Conservation (phyloP, 2,329 filamentous ascomycete genomes). For the Pseudogymnoascus sp. region DNA sequence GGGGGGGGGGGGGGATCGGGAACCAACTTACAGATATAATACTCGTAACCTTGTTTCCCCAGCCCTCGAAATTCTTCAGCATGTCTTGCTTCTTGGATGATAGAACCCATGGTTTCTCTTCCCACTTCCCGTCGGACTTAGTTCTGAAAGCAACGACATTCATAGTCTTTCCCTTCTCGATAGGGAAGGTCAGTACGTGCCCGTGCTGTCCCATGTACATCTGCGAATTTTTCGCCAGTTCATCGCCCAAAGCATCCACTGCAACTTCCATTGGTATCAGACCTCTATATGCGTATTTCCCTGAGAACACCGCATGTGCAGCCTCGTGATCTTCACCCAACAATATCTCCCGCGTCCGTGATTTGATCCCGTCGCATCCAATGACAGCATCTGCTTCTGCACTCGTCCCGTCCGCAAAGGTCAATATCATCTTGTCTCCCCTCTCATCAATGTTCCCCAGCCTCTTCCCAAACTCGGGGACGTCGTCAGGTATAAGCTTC, state of each 20-base stretch:
- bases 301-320: constrained; percentile 37
- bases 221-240: constrained; percentile 39
- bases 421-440: constrained; percentile 25
- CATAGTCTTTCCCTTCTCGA: background rate
- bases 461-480: constrained; percentile 31
- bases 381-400: constrained; percentile 43
- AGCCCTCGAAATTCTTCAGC: constrained; percentile 32
- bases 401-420: constrained; percentile 39
- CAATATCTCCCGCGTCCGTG: constrained; percentile 44
- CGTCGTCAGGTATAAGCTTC: constrained; percentile 33
- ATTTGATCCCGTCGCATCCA: constrained; percentile 60
- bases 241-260: constrained; percentile 36
- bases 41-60: constrained; percentile 31
- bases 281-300: constrained; percentile 52
- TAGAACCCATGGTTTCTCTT: constrained; percentile 33
- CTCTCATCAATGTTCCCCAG: constrained; percentile 28
- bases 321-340: constrained; percentile 34
- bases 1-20: background rate
- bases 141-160: constrained; percentile 45
- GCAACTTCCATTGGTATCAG: constrained; percentile 50
- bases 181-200: background rate
- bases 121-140: constrained; percentile 30
- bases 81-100: constrained; percentile 33
- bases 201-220: background rate
- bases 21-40: constrained; percentile 25